These are phyloP conservation scores for Syncephalastrum contaminatum DNA, from an alignment of 371 early-diverging fungal species.

Conservation along the genomic window DNA sequence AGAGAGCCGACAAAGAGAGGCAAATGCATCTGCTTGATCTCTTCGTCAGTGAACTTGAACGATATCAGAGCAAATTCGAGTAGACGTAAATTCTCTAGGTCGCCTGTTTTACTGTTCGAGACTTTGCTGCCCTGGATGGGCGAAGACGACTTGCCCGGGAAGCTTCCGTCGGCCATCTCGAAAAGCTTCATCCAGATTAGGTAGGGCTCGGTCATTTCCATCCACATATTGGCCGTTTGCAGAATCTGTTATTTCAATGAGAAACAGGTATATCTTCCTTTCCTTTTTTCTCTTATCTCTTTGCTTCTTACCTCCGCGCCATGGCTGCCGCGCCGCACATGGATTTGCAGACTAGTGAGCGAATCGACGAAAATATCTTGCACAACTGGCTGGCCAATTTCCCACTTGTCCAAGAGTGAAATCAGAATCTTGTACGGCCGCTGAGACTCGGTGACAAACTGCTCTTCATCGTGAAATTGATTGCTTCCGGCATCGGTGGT, in stretches of 20 bases:
- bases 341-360: constrained; percentile 59
- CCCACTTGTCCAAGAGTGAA: constrained; percentile 84
- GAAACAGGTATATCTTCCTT: neutral
- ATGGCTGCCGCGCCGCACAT: constrained; percentile 36
- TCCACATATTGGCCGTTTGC: constrained; percentile 84
- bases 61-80: constrained; percentile 67
- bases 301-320: constrained; percentile 41
- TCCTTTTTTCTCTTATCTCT: no score
- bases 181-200: constrained; percentile 77
- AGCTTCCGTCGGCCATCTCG: constrained; percentile 47
- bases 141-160: constrained; percentile 30
- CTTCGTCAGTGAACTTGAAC: constrained; percentile 78
- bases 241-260: constrained; percentile 45
- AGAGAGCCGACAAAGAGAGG: constrained; percentile 69
- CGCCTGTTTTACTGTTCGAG: neutral
- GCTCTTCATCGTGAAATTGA: constrained; percentile 4
- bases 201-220: constrained; percentile 85
- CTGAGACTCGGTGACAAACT: constrained; percentile 55
- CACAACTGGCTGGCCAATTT: constrained; percentile 78
- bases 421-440: constrained; percentile 80
- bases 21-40: constrained; percentile 75
- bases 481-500: constrained; percentile 9
- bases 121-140: neutral
- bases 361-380: constrained; percentile 73
- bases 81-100: constrained; percentile 52